phyloP scores from a whole-genome alignment of 371 early-diverging fungal species.

The Apophysomyces elegans region DNA sequence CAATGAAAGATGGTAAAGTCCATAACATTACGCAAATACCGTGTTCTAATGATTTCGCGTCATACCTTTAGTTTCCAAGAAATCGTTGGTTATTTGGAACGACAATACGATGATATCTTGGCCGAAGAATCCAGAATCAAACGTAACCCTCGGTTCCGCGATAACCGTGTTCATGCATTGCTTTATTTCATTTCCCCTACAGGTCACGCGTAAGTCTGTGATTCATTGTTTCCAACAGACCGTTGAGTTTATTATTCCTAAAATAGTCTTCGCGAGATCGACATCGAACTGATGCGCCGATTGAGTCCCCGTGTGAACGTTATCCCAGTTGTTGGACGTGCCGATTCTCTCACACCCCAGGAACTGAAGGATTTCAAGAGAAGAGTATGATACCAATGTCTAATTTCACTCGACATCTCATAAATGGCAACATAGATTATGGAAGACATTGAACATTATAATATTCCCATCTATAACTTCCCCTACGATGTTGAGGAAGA shows the following conservation, averaged over 20 bases:
- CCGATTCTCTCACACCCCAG: constrained; percentile 76
- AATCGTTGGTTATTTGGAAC: constrained; percentile 93
- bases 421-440: constrained; percentile 64
- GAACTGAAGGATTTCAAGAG: constrained; percentile 83
- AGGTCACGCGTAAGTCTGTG: constrained; percentile 79
- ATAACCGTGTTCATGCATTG: constrained; percentile 96
- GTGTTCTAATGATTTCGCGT: background rate
- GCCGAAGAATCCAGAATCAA: constrained; percentile 94
- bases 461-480: constrained; percentile 90
- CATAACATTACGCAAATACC: background rate
- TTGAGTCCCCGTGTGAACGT: constrained; percentile 93
- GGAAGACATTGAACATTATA: constrained; percentile 92
- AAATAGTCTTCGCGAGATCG: constrained; percentile 89
- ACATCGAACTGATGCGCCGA: constrained; percentile 96
- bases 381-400: constrained; percentile 52
- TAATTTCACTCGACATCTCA: background rate
- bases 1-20: constrained; percentile 71
- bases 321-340: constrained; percentile 89
- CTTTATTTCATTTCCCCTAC: constrained; percentile 98
- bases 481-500: constrained; percentile 80
- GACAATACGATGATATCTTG: constrained; percentile 94
- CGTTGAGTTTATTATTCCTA: background rate
- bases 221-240: background rate
- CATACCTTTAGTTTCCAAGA: constrained; percentile 62
- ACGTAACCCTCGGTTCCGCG: constrained; percentile 96